phyloP scores from a whole-genome alignment of 2,329 filamentous ascomycete species.

The Trichoderma atroviride region DNA sequence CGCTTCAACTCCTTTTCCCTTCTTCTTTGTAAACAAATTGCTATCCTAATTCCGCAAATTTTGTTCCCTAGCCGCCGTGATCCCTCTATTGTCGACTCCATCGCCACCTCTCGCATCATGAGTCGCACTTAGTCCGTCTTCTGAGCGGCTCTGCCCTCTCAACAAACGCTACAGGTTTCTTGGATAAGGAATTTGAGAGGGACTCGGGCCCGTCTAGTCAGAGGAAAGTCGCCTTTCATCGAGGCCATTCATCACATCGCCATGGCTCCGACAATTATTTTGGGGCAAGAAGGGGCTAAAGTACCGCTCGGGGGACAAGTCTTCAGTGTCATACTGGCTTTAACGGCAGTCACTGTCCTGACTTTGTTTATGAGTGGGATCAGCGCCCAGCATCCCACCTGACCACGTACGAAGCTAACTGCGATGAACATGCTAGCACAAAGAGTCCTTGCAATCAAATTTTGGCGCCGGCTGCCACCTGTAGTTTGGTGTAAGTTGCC shows the following conservation, averaged over 20 bases:
- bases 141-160: not conserved
- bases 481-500: conserved; percentile 47
- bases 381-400: not conserved
- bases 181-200: not conserved
- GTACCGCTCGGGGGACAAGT: conserved; percentile 42
- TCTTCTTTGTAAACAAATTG: not conserved
- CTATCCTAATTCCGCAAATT: not conserved
- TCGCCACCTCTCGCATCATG: not conserved
- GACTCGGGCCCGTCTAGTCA: not conserved
- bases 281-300: conserved; percentile 11
- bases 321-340: conserved; percentile 41
- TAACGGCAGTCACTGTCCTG: conserved; percentile 41
- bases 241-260: not conserved
- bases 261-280: conserved; percentile 9
- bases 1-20: not conserved
- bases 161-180: not conserved
- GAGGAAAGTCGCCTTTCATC: not conserved
- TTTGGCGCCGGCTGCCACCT: conserved; percentile 47
- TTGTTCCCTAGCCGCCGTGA: not conserved
- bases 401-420: not conserved
- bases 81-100: not conserved
- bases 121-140: not conserved
- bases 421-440: conserved; percentile 36
- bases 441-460: conserved; percentile 41
- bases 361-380: conserved; percentile 43